These are phyloP conservation scores for Solanum aculeatissimum DNA, from an alignment of 305 asterid genomes.

Conservation along the genomic window DNA sequence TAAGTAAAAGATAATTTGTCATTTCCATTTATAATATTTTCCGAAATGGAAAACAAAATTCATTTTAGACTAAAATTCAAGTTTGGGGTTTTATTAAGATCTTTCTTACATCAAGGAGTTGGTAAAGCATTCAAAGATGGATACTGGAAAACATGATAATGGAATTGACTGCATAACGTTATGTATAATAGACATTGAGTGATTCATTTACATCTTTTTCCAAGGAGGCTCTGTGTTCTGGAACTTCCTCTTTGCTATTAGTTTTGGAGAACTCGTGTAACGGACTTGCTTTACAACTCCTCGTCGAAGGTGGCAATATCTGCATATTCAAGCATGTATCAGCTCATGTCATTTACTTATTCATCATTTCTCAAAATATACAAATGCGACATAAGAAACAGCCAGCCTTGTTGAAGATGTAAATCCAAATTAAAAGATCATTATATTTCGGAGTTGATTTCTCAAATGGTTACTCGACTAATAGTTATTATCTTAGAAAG, in stretches of 20 bases:
- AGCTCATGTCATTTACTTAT: not conserved
- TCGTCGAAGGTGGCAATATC: constrained; percentile 20
- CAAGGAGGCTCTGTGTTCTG: constrained; percentile 33
- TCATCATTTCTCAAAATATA: not conserved
- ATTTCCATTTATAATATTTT: not conserved
- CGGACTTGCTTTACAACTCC: constrained; percentile 29
- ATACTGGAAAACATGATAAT: not conserved
- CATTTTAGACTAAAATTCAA: not conserved
- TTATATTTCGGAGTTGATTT: not conserved
- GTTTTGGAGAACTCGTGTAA: constrained; percentile 12
- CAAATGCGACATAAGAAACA: not conserved
- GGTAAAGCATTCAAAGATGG: not conserved
- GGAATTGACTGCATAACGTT: not conserved
- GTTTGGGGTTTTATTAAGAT: not conserved
- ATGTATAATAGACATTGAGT: not conserved
- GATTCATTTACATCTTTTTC: constrained; percentile 32
- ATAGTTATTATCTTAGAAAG: not conserved
- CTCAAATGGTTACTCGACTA: not conserved
- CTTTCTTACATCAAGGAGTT: not conserved
- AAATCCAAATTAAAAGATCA: not conserved
- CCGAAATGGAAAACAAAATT: not conserved
- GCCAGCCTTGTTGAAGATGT: not conserved
- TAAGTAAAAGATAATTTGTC: not conserved
- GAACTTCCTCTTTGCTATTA: constrained; percentile 13
- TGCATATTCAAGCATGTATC: constrained; percentile 8